Evolutionary conservation across 2,329 filamentous ascomycete genomes (phyloP).

Genomic region (Cyclaneusma minus): DNA sequence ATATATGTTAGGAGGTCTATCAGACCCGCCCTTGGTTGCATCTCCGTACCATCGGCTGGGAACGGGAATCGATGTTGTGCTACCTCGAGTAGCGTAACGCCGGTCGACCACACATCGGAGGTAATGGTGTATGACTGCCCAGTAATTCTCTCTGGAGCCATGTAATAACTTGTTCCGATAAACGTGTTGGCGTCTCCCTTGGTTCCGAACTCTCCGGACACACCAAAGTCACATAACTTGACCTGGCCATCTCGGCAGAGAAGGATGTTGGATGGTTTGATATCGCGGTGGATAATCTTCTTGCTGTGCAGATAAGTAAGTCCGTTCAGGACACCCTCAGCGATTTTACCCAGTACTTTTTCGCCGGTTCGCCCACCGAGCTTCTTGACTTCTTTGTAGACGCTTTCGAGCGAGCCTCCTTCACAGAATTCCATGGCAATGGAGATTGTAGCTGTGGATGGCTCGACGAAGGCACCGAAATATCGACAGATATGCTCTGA

Average conservation of each 20-base stretch:
- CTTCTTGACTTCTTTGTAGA: conserved; percentile 95
- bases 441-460: conserved; percentile 89
- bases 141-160: conserved; percentile 96
- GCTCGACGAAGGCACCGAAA: conserved; percentile 93
- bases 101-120: conserved; percentile 94
- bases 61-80: conserved; percentile 97
- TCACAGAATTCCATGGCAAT: conserved; percentile 99
- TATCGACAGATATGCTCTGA: conserved; percentile 95
- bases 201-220: conserved; percentile 93
- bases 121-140: conserved; percentile 98
- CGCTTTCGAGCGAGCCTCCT: conserved; percentile 86
- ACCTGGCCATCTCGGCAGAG: conserved; percentile 85
- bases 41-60: conserved; percentile 88
- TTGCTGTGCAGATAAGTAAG: conserved; percentile 89
- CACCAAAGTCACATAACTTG: conserved; percentile 96
- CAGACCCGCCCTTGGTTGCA: conserved; percentile 80
- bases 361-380: conserved; percentile 89
- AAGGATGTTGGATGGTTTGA: conserved; percentile 95
- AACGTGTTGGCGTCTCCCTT: conserved; percentile 98
- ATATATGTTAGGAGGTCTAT: conserved; percentile 97
- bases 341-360: conserved; percentile 92
- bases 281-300: conserved; percentile 97
- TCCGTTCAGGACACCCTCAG: conserved; percentile 85
- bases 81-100: conserved; percentile 96
- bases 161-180: conserved; percentile 97